These are phyloP conservation scores for Syzygium syzygioides DNA, from an alignment of 441 rosid genomes.

Conservation along the genomic window DNA sequence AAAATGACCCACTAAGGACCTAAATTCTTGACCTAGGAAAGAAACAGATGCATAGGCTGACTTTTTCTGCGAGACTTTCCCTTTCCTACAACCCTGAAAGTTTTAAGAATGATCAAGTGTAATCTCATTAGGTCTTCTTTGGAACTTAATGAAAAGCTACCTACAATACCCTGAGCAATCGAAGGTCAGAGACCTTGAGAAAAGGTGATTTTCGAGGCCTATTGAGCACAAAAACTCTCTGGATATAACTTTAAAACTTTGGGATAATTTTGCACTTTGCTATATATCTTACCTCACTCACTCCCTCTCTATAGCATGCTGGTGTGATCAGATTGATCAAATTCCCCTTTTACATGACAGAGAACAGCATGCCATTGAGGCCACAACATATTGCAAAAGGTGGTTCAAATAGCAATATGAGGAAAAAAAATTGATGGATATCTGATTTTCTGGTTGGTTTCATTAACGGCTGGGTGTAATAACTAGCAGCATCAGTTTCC, in stretches of 20 bases:
- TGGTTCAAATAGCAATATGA: not conserved
- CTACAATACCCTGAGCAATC: not conserved
- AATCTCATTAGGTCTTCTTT: not conserved
- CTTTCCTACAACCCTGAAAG: not conserved
- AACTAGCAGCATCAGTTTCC: not conserved
- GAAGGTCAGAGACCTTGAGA: not conserved
- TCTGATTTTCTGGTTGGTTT: not conserved
- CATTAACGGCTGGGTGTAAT: not conserved
- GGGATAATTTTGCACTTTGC: not conserved
- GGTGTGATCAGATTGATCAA: not conserved
- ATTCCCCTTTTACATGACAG: not conserved
- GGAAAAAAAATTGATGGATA: not conserved
- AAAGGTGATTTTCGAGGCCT: not conserved
- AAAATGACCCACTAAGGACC: constrained; percentile 8
- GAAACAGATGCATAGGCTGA: not conserved
- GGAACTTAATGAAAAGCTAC: not conserved
- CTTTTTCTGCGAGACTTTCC: not conserved
- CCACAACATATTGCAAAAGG: not conserved
- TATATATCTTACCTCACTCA: not conserved
- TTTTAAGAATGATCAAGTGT: not conserved
- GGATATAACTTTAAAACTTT: not conserved
- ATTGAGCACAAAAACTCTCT: not conserved
- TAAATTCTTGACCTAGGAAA: constrained; percentile 3
- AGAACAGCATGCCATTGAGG: not conserved
- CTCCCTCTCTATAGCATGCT: not conserved